Conservation (phyloP, 805 yeast genomes). For the Myxozyma neglecta region DNA sequence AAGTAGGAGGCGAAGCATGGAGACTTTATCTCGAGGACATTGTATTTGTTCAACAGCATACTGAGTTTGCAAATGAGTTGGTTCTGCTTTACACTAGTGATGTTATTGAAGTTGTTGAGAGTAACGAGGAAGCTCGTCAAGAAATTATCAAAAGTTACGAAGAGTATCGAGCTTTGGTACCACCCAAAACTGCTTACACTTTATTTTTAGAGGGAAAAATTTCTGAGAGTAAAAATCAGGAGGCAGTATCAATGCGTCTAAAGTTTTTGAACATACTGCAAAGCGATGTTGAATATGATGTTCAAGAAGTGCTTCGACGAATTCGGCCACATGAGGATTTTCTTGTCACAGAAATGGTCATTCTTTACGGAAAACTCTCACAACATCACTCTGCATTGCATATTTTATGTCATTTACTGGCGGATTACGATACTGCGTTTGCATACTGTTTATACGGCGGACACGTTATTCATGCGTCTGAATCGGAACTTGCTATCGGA, state of each 20-base stretch:
- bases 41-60: conserved; percentile 35
- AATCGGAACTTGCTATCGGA: conserved; percentile 12
- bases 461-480: conserved; percentile 26
- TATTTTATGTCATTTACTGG: conserved; percentile 37
- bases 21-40: conserved; percentile 40
- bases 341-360: conserved; percentile 40
- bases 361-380: conserved; percentile 36
- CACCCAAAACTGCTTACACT: conserved; percentile 41
- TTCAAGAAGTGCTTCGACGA: conserved; percentile 32
- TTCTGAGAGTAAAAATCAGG: conserved; percentile 18
- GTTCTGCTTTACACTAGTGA: conserved; percentile 41
- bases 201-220: conserved; percentile 30
- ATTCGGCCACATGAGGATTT: conserved; percentile 36
- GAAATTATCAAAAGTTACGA: conserved; percentile 33
- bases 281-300: conserved; percentile 33
- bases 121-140: conserved; percentile 21
- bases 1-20: conserved; percentile 42
- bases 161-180: conserved; percentile 33
- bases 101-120: conserved; percentile 35
- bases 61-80: conserved; percentile 38
- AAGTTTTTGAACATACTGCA: conserved; percentile 35
- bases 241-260: conserved; percentile 31
- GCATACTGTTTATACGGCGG: conserved; percentile 39
- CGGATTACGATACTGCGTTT: conserved; percentile 41
- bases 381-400: conserved; percentile 40